A percentile compares a stretch with the other conserved stretches of the same genome.
Conservation (phyloP, 2,329 filamentous ascomycete genomes). For the Penicillium capsulatum region DNA sequence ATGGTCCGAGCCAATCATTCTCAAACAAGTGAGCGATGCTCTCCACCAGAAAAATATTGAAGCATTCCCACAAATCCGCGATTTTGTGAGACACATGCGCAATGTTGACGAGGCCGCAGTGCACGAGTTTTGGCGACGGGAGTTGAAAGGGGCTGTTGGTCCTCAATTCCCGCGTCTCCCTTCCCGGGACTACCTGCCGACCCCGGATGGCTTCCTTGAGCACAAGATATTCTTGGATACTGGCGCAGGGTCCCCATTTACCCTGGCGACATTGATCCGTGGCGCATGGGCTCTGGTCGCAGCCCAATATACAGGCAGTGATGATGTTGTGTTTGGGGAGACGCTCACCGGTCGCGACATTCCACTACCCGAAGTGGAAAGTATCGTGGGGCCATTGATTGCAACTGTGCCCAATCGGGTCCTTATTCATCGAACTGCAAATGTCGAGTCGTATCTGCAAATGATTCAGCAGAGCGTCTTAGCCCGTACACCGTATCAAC, state of each 20-base stretch:
- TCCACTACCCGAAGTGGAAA: slow-evolving; percentile 43
- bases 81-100: slow-evolving; percentile 49
- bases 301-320: slow-evolving; percentile 42
- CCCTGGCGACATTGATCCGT: slow-evolving; percentile 47
- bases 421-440: slow-evolving; percentile 26
- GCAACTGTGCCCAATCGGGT: slow-evolving; percentile 49
- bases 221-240: slow-evolving; percentile 35
- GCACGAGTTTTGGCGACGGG: slow-evolving; percentile 47
- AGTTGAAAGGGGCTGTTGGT: slow-evolving; percentile 44
- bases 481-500: slow-evolving; percentile 45
- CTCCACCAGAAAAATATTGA: slow-evolving; percentile 20
- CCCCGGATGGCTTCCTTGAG: slow-evolving; percentile 44
- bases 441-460: slow-evolving; percentile 29
- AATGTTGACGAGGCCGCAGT: slow-evolving; percentile 40
- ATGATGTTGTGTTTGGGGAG: slow-evolving; percentile 49
- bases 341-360: slow-evolving; percentile 49
- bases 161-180: slow-evolving; percentile 51
- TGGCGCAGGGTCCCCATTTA: slow-evolving; percentile 31
- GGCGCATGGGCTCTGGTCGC: slow-evolving; percentile 49
- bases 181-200: slow-evolving; percentile 45
- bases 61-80: slow-evolving; percentile 36
- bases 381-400: slow-evolving; percentile 49
- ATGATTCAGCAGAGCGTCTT: slow-evolving; percentile 30
- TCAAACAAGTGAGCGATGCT: slow-evolving; percentile 31
- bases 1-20: slow-evolving; percentile 40